Evolutionary conservation across 208 protist genomes (phyloP), one percentile per base, ranked within the genome.

Genomic region (Tritrichomonas musculus): DNA sequence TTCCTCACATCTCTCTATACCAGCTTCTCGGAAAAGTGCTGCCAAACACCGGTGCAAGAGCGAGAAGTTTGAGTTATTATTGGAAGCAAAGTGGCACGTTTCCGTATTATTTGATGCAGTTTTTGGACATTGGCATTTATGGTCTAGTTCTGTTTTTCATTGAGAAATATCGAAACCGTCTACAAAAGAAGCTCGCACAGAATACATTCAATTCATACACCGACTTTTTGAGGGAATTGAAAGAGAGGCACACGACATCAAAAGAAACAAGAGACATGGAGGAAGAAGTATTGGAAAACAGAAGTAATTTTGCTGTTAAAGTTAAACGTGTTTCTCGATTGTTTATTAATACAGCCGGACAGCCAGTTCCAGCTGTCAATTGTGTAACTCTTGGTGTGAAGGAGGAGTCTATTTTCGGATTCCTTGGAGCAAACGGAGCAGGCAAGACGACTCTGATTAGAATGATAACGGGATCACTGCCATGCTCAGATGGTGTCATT

Each of bases 381-480:
- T 44, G 33, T 11, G 69, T 75, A 11, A 44, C 69, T 75, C 69
- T 75, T n/a, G 69, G 69, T 75, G 69, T 75, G 33, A 75, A 75
- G 69, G 41, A 75, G 33, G 69, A 36, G 3, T 75, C 69, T 75
- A 20, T 75, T 8, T 92, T 92, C 50, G 20, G 77, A 5, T 92
- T 92, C 47, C 44, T 92, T 11, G 77, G 77, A 25, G 47, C 41
- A 36, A 92, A 92, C 50, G 77, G 77, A 36, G 77, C 77, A 17
- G 77, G 77, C 55, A 92, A 92, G 50, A 92, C 77, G n/a, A 92
- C 77, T 36, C 20, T 60, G 0, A 92, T 92, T 39, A 92, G 44
- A 33, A 92, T 92, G 77, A 57, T 94, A 25, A 94, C 94, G 41
- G 93, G 93, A 53, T n/a, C 50, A 13, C 36, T 94, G 9, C 55